Base-by-base conservation (phyloP, 176 grass and related monocot species). In the Leersia perrieri region DNA sequence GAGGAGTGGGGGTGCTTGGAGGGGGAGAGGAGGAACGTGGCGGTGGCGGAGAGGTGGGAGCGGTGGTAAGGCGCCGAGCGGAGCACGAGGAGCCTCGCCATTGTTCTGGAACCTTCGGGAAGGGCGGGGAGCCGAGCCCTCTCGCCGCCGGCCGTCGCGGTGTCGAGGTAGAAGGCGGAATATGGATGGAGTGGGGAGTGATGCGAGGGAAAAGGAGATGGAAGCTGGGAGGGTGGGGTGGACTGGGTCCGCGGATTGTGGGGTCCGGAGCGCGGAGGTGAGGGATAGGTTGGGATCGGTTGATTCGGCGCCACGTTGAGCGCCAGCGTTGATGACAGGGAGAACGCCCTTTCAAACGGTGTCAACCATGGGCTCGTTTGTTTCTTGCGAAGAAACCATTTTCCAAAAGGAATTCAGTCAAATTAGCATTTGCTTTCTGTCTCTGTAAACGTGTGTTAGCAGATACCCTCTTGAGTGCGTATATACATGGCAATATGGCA, bases 41-140 rank as follows among this genome's bases (percentile, higher is more conserved):
- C 39, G 74, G 58, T 40, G 63, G 73, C 73, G 44, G 40, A 84
- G 67, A 81, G 66, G 12, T 49, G 75, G 60, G 81, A 68, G 55
- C 86, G 77, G 27, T 88, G 88, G 79, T 87, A 64, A 18, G 90
- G 85, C 33, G 87, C 81, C 42, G 89, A 72, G 70, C 71, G 92
- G 40, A 84, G 75, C 68, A 88, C 69, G 36, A 91, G 81, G 25
- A 94, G 85, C 77, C 81, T 89, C 78, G 87, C 83, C 94, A 97
- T 97, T 93, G 60, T 22, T 65, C 16, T 0, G 8, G 55, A 26
- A 63, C 35, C 68, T 53, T 77, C 41, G 7, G 27, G 64, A 75
- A 74, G n/a, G 74, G 1, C 15, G 29, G 60, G 58, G 60, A 63
- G 70, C 20, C 49, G 32, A 73, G 32, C 26, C 47, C 78, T 70